Conservation (phyloP, 2,329 filamentous ascomycete species). For the Pseudophaeomoniella oleicola region DNA sequence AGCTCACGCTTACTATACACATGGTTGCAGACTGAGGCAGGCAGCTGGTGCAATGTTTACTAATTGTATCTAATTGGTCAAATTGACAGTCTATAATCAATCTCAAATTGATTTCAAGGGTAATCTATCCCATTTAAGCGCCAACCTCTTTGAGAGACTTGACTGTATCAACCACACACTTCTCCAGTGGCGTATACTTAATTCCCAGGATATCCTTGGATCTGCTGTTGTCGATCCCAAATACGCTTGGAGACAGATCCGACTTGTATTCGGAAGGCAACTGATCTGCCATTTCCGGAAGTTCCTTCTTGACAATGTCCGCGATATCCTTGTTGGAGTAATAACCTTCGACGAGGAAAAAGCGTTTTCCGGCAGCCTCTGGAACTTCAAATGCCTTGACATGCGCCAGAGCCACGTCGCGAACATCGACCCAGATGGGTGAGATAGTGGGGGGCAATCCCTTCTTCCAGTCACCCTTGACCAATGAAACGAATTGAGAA, state of each 20-base stretch:
- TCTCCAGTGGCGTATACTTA: conserved; percentile 22
- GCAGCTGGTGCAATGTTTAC: no score
- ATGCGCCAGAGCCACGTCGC: conserved; percentile 33
- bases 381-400: conserved; percentile 29
- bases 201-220: conserved; percentile 26
- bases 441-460: conserved; percentile 43
- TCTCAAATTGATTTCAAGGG: no score
- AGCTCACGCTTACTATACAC: no score
- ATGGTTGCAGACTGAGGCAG: no score
- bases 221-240: conserved; percentile 22
- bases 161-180: conserved; percentile 23
- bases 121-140: not conserved
- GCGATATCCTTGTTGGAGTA: conserved; percentile 27
- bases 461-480: conserved; percentile 46
- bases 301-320: conserved; percentile 25
- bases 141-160: conserved; percentile 6
- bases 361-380: conserved; percentile 30
- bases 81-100: no score
- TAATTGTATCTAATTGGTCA: no score
- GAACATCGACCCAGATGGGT: conserved; percentile 42
- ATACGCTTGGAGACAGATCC: conserved; percentile 17
- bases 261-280: conserved; percentile 22
- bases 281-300: conserved; percentile 25
- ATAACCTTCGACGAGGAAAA: conserved; percentile 27
- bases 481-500: conserved; percentile 39